These are phyloP conservation scores for Tremella mesenterica DNA, from an alignment of 768 basidiomycete species.

Conservation along the genomic window DNA sequence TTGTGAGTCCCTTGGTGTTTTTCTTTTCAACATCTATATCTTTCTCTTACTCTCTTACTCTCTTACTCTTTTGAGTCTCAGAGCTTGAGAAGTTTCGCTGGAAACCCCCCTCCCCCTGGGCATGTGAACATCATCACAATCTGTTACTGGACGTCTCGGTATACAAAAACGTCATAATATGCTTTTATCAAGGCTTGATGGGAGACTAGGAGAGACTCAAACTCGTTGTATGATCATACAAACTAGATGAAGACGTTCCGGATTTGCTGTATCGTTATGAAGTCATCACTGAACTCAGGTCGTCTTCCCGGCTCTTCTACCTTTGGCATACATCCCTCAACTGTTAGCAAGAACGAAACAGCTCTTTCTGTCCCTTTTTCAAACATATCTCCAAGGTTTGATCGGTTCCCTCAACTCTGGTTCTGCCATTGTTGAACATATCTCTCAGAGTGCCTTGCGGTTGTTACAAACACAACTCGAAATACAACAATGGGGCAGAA, in stretches of 20 bases:
- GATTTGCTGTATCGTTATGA: too few relatives aligned
- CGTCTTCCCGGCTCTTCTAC: slow-evolving; percentile 91
- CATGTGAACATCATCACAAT: too few relatives aligned
- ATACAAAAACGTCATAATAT: too few relatives aligned
- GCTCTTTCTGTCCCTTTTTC: slow-evolving; percentile 77
- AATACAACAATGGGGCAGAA: slow-evolving; percentile 32
- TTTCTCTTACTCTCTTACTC: background rate
- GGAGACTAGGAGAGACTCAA: too few relatives aligned
- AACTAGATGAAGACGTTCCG: too few relatives aligned
- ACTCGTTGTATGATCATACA: too few relatives aligned
- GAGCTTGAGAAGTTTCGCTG: background rate
- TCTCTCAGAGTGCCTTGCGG: slow-evolving; percentile 14
- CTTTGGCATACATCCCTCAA: slow-evolving; percentile 85
- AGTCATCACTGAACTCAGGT: too few relatives aligned
- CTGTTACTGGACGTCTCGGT: too few relatives aligned
- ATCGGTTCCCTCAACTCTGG: slow-evolving; percentile 57
- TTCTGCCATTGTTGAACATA: slow-evolving; percentile 12
- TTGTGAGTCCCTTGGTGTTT: slow-evolving; percentile 53
- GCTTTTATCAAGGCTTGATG: too few relatives aligned
- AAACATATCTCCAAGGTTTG: slow-evolving; percentile 72
- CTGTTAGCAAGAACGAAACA: slow-evolving; percentile 70
- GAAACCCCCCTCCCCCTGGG: too few relatives aligned
- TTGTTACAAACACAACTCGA: slow-evolving; percentile 24
- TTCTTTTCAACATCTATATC: slow-evolving; percentile 1
- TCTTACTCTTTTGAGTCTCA: background rate